Percentiles rank a stretch among this genome's conserved stretches.
Conservation (phyloP, 164 flowering plant species). For the Stephania cephalantha region DNA sequence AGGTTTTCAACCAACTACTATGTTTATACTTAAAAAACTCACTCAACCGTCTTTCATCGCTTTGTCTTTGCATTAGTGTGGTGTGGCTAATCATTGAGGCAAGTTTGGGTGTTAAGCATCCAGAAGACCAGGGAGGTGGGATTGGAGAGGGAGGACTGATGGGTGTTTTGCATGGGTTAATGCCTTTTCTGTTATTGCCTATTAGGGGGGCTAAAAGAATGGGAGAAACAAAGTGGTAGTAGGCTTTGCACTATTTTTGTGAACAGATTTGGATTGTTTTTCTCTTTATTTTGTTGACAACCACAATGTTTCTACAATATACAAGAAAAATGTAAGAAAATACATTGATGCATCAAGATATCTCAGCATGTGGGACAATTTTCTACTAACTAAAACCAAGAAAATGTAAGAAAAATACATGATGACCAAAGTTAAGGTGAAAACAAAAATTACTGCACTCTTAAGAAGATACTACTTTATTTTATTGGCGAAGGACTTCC, state of each 20-base stretch:
- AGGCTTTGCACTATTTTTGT: not conserved
- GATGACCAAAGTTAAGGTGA: too few relatives aligned
- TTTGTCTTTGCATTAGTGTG: conserved; percentile 8
- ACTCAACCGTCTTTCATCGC: conserved; percentile 1
- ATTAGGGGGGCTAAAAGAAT: not conserved
- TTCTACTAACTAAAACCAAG: too few relatives aligned
- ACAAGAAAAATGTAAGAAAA: too few relatives aligned
- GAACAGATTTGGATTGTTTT: conserved; percentile 2
- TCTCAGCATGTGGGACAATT: too few relatives aligned
- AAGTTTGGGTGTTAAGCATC: conserved; percentile 55
- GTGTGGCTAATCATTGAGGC: conserved; percentile 32
- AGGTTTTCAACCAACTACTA: not conserved
- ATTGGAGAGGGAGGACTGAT: conserved; percentile 28
- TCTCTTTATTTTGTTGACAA: conserved; percentile 15
- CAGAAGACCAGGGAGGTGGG: conserved; percentile 41
- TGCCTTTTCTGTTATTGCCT: too few relatives aligned
- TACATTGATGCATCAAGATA: too few relatives aligned
- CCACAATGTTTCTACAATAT: not conserved
- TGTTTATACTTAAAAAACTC: not conserved
- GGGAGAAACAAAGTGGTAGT: conserved; percentile 14
- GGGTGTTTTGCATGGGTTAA: conserved; percentile 5
- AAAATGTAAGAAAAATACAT: too few relatives aligned
- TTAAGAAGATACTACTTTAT: too few relatives aligned
- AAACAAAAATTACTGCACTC: too few relatives aligned
- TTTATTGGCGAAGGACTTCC: too few relatives aligned